These are phyloP conservation scores for Lactarius sanguifluus DNA, from an alignment of 768 basidiomycete species.

Conservation along the genomic window DNA sequence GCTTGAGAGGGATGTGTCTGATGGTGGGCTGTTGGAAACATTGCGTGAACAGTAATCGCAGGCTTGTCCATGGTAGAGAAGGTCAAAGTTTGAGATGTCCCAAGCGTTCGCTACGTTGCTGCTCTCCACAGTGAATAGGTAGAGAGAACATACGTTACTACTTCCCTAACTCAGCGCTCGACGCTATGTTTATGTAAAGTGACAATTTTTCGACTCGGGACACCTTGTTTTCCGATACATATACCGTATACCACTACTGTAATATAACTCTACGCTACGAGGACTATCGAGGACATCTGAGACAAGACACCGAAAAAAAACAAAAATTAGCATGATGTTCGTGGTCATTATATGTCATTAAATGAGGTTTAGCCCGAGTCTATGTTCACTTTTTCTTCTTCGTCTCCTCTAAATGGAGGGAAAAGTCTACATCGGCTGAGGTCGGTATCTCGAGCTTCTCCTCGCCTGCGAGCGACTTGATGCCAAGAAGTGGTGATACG, in stretches of 20 bases:
- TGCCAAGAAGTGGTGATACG: slow-evolving; percentile 25
- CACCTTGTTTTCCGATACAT: neutral
- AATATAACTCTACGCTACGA: slow-evolving; percentile 8
- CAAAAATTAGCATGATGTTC: slow-evolving; percentile 10
- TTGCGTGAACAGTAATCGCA: slow-evolving; percentile 12
- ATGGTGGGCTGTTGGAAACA: neutral
- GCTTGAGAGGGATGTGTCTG: slow-evolving; percentile 1
- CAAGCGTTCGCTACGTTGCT: neutral
- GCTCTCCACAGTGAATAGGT: too few species aligned
- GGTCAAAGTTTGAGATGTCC: neutral
- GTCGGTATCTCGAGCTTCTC: neutral
- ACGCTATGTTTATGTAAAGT: too few species aligned
- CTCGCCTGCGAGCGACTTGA: slow-evolving; percentile 7
- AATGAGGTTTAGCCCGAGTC: neutral
- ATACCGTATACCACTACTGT: slow-evolving; percentile 13
- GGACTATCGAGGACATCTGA: neutral
- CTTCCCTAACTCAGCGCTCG: too few species aligned
- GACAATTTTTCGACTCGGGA: neutral
- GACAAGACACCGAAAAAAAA: neutral
- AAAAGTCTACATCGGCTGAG: neutral
- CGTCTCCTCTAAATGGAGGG: neutral
- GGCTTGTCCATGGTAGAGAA: neutral
- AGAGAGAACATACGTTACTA: too few species aligned
- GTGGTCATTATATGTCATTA: slow-evolving; percentile 8
- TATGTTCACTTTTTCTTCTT: slow-evolving; percentile 21